These are phyloP conservation scores for Coffea humblotiana DNA, from an alignment of 305 asterid species.

Conservation along the genomic window DNA sequence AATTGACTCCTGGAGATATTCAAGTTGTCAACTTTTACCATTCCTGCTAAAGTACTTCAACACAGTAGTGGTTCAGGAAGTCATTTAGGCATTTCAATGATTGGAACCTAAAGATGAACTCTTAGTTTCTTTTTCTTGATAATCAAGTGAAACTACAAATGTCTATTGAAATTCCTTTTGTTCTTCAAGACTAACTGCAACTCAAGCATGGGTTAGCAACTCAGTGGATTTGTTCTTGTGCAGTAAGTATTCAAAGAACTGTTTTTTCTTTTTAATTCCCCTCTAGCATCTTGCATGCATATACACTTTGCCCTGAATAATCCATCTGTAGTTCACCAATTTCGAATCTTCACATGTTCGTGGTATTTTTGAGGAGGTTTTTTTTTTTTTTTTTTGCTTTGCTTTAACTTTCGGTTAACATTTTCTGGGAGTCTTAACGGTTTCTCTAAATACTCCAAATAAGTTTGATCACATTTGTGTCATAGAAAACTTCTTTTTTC, in stretches of 20 bases:
- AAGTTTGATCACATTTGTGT: not conserved
- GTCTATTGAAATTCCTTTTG: not conserved
- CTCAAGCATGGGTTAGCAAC: not conserved
- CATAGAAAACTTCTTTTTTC: too few species aligned
- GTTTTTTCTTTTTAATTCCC: not conserved
- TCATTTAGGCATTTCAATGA: not conserved
- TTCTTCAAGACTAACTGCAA: not conserved
- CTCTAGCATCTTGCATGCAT: not conserved
- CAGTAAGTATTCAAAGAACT: not conserved
- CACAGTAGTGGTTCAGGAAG: not conserved
- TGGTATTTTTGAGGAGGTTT: not conserved
- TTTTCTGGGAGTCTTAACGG: not conserved
- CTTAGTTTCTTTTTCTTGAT: not conserved
- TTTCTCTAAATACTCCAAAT: not conserved
- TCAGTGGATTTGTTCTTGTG: not conserved
- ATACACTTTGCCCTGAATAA: not conserved
- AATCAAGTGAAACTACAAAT: not conserved
- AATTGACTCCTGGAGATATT: not conserved
- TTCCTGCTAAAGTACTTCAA: not conserved
- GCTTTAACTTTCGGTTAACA: not conserved
- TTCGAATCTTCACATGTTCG: not conserved
- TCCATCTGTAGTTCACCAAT: not conserved
- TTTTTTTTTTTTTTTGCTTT: not conserved
- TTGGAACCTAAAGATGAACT: not conserved
- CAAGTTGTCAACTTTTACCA: not conserved